Percentiles rank a stretch among this genome's conserved stretches.
Conservation (phyloP, 2,329 filamentous ascomycete species). For the Trichoderma atrobrunneum region DNA sequence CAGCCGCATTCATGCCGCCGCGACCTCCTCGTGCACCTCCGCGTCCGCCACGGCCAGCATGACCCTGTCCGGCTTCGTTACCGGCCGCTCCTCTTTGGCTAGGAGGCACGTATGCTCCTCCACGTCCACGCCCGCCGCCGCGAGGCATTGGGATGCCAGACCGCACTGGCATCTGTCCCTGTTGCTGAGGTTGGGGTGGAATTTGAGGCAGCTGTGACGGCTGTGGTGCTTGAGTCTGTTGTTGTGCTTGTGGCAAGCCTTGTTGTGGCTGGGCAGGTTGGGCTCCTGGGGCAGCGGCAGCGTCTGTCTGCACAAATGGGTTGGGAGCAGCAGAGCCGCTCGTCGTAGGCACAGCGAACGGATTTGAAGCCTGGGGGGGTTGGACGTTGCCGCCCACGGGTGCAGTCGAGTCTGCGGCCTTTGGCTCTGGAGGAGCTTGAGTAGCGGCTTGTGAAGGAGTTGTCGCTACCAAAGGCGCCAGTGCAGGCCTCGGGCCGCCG, state of each 20-base stretch:
- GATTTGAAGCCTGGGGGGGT: slow-evolving; percentile 30
- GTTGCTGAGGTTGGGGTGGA: slow-evolving; percentile 25
- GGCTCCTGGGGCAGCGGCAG: slow-evolving; percentile 19
- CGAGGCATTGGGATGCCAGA: slow-evolving; percentile 43
- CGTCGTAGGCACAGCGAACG: slow-evolving; percentile 30
- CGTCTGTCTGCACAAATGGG: slow-evolving; percentile 30
- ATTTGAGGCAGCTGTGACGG: slow-evolving; percentile 21
- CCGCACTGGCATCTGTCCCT: slow-evolving; percentile 26
- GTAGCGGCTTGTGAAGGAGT: slow-evolving; percentile 11
- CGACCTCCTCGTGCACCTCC: slow-evolving; percentile 43
- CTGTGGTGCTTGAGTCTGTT: slow-evolving; percentile 24
- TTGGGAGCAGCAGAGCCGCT: slow-evolving; percentile 25
- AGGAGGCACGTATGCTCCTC: slow-evolving; percentile 38
- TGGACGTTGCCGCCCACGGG: slow-evolving; percentile 24
- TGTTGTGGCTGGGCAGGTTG: slow-evolving; percentile 19
- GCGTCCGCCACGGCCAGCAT: slow-evolving; percentile 38
- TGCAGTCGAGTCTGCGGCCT: background rate
- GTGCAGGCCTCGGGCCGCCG: slow-evolving; percentile 20
- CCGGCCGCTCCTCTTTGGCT: slow-evolving; percentile 37
- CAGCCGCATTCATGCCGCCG: slow-evolving; percentile 47
- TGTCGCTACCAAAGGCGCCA: background rate
- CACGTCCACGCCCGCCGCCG: slow-evolving; percentile 40
- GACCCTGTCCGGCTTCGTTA: slow-evolving; percentile 32
- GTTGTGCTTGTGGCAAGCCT: slow-evolving; percentile 20
- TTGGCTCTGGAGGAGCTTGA: background rate